Conservation (phyloP, 2,329 filamentous ascomycete species). For the Fusarium illudens region DNA sequence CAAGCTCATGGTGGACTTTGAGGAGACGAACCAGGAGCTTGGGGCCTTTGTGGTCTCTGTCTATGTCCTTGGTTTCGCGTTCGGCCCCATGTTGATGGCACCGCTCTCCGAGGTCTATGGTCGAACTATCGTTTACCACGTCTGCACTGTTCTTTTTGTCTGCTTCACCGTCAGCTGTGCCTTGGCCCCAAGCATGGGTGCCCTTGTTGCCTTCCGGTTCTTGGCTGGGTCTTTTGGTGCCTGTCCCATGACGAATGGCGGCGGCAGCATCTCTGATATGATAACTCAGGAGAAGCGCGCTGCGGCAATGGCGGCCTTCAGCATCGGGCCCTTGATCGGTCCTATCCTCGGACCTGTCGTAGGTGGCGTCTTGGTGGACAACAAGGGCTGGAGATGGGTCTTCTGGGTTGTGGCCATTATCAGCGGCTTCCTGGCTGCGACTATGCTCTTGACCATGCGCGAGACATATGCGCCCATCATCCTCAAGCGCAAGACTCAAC, state of each 20-base stretch:
- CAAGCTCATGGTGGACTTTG: constrained; percentile 66
- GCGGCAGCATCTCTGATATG: constrained; percentile 56
- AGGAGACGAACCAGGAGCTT: constrained; percentile 38
- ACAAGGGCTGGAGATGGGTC: constrained; percentile 66
- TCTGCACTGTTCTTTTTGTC: constrained; percentile 51
- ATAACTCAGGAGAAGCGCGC: constrained; percentile 45
- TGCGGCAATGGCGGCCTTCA: constrained; percentile 62
- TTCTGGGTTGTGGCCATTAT: constrained; percentile 71
- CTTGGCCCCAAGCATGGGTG: constrained; percentile 48
- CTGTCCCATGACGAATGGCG: constrained; percentile 62
- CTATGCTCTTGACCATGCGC: constrained; percentile 43
- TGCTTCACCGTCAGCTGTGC: constrained; percentile 51
- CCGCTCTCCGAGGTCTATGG: constrained; percentile 60
- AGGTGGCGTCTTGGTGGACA: constrained; percentile 69
- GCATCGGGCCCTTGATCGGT: constrained; percentile 60
- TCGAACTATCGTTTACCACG: constrained; percentile 53
- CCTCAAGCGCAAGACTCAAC: constrained; percentile 47
- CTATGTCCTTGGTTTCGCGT: constrained; percentile 63
- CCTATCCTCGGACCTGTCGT: constrained; percentile 48
- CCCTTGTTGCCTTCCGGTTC: constrained; percentile 59
- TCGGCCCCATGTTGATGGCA: constrained; percentile 58
- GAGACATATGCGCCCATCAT: constrained; percentile 51
- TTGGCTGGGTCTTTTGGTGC: constrained; percentile 61
- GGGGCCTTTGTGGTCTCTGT: constrained; percentile 45
- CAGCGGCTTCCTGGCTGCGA: constrained; percentile 42